Conservation (phyloP, 345 rosid genomes). For the Laguncularia racemosa region DNA sequence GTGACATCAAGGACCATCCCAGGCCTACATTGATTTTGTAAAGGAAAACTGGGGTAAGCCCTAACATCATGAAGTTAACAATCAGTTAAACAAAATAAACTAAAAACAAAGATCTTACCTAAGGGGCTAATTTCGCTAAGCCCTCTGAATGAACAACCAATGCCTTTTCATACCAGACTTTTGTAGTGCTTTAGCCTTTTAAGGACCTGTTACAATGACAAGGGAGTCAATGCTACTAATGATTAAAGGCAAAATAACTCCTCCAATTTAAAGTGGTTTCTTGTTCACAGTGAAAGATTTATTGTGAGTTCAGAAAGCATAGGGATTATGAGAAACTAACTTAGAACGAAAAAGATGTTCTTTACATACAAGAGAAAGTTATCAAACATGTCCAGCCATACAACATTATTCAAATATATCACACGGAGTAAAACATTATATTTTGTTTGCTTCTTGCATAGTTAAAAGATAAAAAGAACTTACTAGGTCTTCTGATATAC, state of each 20-base stretch:
- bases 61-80: neutral
- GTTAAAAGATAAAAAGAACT: slow-evolving; percentile 4
- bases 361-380: too few relatives aligned
- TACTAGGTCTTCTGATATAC: slow-evolving; percentile 75
- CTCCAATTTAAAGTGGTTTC: too few relatives aligned
- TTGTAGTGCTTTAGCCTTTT: slow-evolving; percentile 92
- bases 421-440: slow-evolving; percentile 5
- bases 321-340: too few relatives aligned
- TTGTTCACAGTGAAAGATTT: too few relatives aligned
- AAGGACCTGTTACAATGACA: slow-evolving; percentile 39
- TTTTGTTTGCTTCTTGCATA: neutral
- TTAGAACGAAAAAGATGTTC: too few relatives aligned
- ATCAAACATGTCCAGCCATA: too few relatives aligned
- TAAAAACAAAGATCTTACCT: slow-evolving; percentile 33
- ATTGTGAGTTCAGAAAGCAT: too few relatives aligned
- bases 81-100: neutral
- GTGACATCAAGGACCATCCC: slow-evolving; percentile 68
- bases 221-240: neutral
- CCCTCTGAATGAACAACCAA: slow-evolving; percentile 95
- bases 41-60: slow-evolving; percentile 1
- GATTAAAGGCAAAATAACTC: too few relatives aligned
- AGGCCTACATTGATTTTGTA: slow-evolving; percentile 38
- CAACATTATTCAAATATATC: too few relatives aligned
- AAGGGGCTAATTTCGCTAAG: slow-evolving; percentile 94
- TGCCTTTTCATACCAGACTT: slow-evolving; percentile 87